Base-by-base conservation (phyloP, 495 filamentous ascomycete species). In the Talaromyces thailandensis region DNA sequence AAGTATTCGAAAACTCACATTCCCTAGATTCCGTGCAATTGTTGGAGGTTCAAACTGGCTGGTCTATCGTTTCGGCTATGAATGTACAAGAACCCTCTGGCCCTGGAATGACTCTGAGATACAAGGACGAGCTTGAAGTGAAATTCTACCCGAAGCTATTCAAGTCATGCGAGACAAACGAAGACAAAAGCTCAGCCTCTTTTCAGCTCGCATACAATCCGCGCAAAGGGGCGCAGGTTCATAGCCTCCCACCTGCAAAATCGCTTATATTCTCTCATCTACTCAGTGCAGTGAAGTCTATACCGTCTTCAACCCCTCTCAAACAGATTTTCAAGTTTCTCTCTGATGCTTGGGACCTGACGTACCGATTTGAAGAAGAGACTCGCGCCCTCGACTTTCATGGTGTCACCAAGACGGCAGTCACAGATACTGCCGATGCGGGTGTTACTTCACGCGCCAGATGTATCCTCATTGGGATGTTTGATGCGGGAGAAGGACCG, bases 111-210 rank as follows among this genome's bases (percentile, higher is more conserved):
- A 88, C 87, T 6, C 87, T 97, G 82, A 84, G 83, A n/a, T 96
- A 95, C 75, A 76, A 81, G 64, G 78, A 80, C 37, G 86, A 93
- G 60, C 82, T 98, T 32, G 83, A 91, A 66, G 82, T 96, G 40
- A 84, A 82, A 51, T 91, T 96, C 74, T 82, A 91, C 66, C 81
- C 86, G 11, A 80, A 86, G 16, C 91, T 92, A 58, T 63, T 63
- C 16, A 73, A 69, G 18, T 67, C 64, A 23, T 66, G 58, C 11
- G 59, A 24, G 25, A 11, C 52, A 28, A 58, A 57, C 28, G 63
- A 66, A 29, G 62, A 70, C 14, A 67, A 65, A 31, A 43, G 37
- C 2, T 68, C 70, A 26, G 63, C 63, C 14, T 69, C 70, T 26
- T 61, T 79, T 21, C 70, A 76, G 56, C 58, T 79, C 56, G 66